Percentiles rank a stretch among this genome's conserved stretches.
Evolutionary conservation across 176 grass and related monocot species (phyloP).

Genomic region (Rhynchospora breviuscula): DNA sequence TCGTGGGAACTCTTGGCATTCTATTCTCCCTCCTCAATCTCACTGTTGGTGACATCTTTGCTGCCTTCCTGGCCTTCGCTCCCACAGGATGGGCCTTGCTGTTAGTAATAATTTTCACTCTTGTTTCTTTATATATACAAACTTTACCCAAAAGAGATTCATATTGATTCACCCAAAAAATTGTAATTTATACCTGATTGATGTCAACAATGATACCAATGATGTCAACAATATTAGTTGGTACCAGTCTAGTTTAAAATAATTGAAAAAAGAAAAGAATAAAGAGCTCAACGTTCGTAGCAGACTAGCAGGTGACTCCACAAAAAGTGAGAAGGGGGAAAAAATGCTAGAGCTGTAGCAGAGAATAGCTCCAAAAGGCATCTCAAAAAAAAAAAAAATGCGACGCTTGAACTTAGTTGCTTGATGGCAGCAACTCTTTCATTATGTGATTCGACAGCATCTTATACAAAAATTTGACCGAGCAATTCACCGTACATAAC

Average conservation of each 20-base stretch:
- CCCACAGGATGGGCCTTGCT: constrained; percentile 90
- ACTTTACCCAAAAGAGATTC: not conserved
- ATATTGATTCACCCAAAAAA: too few relatives aligned
- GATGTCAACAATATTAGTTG: too few relatives aligned
- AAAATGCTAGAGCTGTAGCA: too few relatives aligned
- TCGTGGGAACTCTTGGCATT: constrained; percentile 55
- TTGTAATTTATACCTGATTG: too few relatives aligned
- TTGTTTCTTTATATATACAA: not conserved
- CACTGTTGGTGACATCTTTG: constrained; percentile 72
- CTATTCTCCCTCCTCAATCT: constrained; percentile 81
- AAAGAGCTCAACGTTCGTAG: not conserved
- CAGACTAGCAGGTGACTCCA: too few relatives aligned
- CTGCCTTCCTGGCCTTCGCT: constrained; percentile 72
- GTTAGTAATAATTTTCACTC: constrained; percentile 40
- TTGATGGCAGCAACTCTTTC: not conserved
- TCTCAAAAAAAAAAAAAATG: not conserved
- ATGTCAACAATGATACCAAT: too few relatives aligned
- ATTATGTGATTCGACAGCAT: not conserved
- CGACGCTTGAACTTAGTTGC: not conserved
- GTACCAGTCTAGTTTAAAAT: not conserved
- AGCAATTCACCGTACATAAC: not conserved
- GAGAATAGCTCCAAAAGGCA: not conserved
- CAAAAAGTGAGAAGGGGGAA: too few relatives aligned
- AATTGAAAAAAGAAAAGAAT: not conserved
- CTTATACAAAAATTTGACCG: not conserved